Percentiles rank a stretch among this genome's conserved stretches.
These are phyloP conservation scores for Pyracantha coccinea DNA, from an alignment of 331 rosid species.

Conservation along the genomic window DNA sequence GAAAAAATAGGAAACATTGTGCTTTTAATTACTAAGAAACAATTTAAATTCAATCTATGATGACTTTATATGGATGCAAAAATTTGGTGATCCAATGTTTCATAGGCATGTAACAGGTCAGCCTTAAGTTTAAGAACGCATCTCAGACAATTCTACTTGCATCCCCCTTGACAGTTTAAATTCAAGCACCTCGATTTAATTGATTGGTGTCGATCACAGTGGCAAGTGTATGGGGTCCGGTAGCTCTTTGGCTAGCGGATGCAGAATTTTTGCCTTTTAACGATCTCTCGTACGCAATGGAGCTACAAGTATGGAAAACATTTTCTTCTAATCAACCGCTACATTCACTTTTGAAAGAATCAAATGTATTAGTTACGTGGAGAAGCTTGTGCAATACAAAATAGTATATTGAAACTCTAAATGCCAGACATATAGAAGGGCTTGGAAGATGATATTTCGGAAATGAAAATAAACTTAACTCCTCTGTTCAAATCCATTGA, in stretches of 20 bases:
- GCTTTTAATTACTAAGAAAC: background rate
- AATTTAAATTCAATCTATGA: conserved; percentile 46
- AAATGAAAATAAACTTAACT: conserved; percentile 32
- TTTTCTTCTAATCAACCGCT: background rate
- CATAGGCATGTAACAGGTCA: conserved; percentile 79
- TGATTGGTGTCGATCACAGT: conserved; percentile 19
- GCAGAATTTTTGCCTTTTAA: conserved; percentile 65
- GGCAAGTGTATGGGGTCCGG: conserved; percentile 67
- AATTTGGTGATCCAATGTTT: conserved; percentile 66
- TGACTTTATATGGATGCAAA: conserved; percentile 71
- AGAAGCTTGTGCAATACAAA: background rate
- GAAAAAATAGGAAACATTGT: background rate
- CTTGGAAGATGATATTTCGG: conserved; percentile 31
- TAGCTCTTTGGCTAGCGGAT: conserved; percentile 72
- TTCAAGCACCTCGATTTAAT: background rate
- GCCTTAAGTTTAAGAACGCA: background rate
- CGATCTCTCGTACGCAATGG: conserved; percentile 51
- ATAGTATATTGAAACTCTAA: background rate
- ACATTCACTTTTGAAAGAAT: background rate
- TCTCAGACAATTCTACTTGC: background rate
- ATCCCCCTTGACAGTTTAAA: background rate
- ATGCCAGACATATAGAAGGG: conserved; percentile 30
- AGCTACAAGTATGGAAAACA: conserved; percentile 40
- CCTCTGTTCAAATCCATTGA: conserved; percentile 49
- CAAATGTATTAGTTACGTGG: background rate